Conservation (phyloP, 441 rosid species). For the Croton laevigatus region DNA sequence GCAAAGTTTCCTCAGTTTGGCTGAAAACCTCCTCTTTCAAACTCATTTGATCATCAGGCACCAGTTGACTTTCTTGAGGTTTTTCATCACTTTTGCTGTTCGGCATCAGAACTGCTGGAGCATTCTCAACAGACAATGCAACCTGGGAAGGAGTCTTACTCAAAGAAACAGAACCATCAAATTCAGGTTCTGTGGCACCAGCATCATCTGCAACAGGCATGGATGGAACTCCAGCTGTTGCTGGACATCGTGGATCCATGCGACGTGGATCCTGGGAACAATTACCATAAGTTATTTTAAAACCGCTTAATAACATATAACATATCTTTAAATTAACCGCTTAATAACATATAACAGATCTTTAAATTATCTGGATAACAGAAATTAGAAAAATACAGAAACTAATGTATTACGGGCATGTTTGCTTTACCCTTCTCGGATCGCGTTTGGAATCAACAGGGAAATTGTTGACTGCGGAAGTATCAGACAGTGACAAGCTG, state of each 20-base stretch:
- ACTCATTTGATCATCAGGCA: conserved; percentile 45
- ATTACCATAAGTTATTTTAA: conserved; percentile 27
- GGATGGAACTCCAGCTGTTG: conserved; percentile 49
- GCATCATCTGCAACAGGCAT: conserved; percentile 46
- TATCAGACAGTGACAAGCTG: conserved; percentile 46
- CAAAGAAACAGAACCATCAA: conserved; percentile 48
- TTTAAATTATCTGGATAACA: conserved; percentile 8
- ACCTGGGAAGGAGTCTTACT: conserved; percentile 46
- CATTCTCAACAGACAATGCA: conserved; percentile 38
- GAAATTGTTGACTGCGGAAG: conserved; percentile 41
- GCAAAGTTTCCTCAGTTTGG: conserved; percentile 43
- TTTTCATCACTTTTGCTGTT: conserved; percentile 46
- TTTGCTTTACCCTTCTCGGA: conserved; percentile 86
- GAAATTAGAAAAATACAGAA: conserved; percentile 11
- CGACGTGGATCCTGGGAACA: conserved; percentile 95
- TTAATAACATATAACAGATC: background rate
- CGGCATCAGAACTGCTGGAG: conserved; percentile 33
- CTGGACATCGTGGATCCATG: conserved; percentile 82
- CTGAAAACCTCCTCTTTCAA: conserved; percentile 46
- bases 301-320: background rate
- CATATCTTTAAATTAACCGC: background rate
- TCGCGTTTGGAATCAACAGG: conserved; percentile 83
- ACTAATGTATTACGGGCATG: conserved; percentile 4
- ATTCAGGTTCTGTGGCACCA: conserved; percentile 43
- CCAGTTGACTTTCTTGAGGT: conserved; percentile 40